Conservation (phyloP, 2,329 filamentous ascomycete species). For the Esteya vermicola region DNA sequence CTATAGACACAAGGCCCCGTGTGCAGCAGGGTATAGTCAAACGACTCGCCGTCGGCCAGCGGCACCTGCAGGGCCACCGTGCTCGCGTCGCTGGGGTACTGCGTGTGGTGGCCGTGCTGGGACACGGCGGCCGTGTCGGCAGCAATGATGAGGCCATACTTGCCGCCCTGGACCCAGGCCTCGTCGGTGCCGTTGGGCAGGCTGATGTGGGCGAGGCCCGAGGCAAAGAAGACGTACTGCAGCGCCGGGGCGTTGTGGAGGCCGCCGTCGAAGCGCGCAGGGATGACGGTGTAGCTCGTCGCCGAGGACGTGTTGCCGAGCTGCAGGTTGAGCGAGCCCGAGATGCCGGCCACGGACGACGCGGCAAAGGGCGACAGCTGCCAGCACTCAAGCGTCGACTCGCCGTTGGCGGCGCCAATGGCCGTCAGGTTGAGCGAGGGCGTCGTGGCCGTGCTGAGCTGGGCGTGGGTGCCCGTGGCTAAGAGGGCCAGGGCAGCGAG, state of each 20-base stretch:
- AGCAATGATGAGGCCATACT: slow-evolving; percentile 25
- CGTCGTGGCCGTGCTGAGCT: slow-evolving; percentile 9
- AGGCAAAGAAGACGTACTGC: slow-evolving; percentile 17
- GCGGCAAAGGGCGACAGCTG: slow-evolving; percentile 21
- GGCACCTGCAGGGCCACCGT: slow-evolving; percentile 23
- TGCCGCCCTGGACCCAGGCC: slow-evolving; percentile 23
- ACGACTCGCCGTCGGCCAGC: slow-evolving; percentile 7
- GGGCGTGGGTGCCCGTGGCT: not conserved
- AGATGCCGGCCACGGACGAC: slow-evolving; percentile 17
- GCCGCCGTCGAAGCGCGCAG: slow-evolving; percentile 22
- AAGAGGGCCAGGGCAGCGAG: not conserved
- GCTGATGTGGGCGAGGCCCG: slow-evolving; percentile 16
- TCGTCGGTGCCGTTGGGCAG: slow-evolving; percentile 22
- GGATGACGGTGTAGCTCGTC: slow-evolving; percentile 21
- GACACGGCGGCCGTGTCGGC: slow-evolving; percentile 26
- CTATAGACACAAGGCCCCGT: not conserved
- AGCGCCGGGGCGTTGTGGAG: slow-evolving; percentile 25
- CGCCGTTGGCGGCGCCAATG: slow-evolving; percentile 19
- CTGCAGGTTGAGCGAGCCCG: slow-evolving; percentile 16
- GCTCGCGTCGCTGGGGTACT: slow-evolving; percentile 22
- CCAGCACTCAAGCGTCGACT: slow-evolving; percentile 31
- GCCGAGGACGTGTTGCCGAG: slow-evolving; percentile 18
- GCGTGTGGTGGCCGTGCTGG: slow-evolving; percentile 23
- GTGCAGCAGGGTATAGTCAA: not conserved
- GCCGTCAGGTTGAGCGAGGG: slow-evolving; percentile 25